Base-by-base conservation (phyloP, 2,329 filamentous ascomycete species). In the Ambrosiella cleistominuta region DNA sequence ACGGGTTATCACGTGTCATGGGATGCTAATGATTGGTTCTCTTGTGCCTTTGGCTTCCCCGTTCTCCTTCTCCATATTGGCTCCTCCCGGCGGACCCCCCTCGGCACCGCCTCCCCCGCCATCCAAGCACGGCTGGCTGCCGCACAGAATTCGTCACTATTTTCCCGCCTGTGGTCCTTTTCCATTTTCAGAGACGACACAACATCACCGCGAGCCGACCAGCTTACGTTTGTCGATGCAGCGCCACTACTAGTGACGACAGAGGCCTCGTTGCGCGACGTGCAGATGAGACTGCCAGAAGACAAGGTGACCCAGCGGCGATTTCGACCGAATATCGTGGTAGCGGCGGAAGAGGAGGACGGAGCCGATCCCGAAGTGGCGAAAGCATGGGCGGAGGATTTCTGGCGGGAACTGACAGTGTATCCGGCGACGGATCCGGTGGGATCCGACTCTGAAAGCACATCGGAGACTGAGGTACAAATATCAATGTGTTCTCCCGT, bases 211-310 rank as follows among this genome's bases (percentile, higher is more conserved):
- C 47, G 17, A 11, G 50, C 56, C 11, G 71, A 74, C 40, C 77
- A 72, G 65, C 75, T 91, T 49, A 80, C 78, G 1, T 93, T 91
- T 69, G 79, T 81, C 44, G 87, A 93, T 68, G 79, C 79, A 62
- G 86, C 86, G 1, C 84, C 87, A 0, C 86, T 85, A 66, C 76
- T 95, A 12, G 69, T 95, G 27, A 76, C 83, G 4, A 86, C 82
- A 0, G 75, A 82, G 61, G 76, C 80, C 1, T 93, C 86, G 1
- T 75, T 90, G n/a, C 69, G 74, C 17, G 75, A 86, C 63, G 78
- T 94, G 52, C 80, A 78, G 39, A 66, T 67, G 5, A 75, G 81
- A 3, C 68, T 88, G 5, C 27, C 27, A 27, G n/a, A 44, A 3
- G 39, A 27, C 15, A 52, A n/a, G 13, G n/a, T 59, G 7, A 51